phyloP scores from a whole-genome alignment of 1,139 yeast genomes.

The Candida anutae region DNA sequence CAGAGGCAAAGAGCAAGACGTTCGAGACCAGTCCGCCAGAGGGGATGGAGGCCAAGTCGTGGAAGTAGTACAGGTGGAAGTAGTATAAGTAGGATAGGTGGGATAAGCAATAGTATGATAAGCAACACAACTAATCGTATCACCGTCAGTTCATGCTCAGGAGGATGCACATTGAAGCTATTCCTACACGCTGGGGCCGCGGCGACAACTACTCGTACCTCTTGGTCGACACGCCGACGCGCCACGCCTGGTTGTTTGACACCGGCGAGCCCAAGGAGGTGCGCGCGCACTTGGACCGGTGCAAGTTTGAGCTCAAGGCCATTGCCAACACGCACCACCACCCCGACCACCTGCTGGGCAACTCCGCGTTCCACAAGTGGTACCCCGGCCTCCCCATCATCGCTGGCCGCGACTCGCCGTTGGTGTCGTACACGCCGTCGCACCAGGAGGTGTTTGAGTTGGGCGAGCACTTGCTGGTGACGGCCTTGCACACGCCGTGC shows the following conservation, averaged over 20 bases:
- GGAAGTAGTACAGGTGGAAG: conserved; percentile 14
- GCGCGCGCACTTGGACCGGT: conserved; percentile 13
- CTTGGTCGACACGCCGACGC: conserved; percentile 58
- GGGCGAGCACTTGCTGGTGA: conserved; percentile 59
- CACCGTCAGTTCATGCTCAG: conserved; percentile 16
- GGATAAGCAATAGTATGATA: neutral
- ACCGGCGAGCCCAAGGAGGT: conserved; percentile 80
- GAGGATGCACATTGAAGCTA: conserved; percentile 70
- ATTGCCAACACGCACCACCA: conserved; percentile 96
- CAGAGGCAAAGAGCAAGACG: conserved; percentile 62
- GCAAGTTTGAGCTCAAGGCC: conserved; percentile 46
- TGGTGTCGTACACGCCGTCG: conserved; percentile 60
- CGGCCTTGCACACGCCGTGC: conserved; percentile 92
- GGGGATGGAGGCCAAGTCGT: conserved; percentile 46
- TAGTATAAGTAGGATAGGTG: neutral
- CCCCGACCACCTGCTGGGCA: conserved; percentile 91
- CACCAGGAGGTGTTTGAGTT: conserved; percentile 53
- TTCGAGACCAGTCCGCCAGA: conserved; percentile 77
- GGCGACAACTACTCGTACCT: conserved; percentile 90
- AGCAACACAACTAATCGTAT: neutral
- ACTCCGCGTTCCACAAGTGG: conserved; percentile 34
- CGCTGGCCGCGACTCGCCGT: conserved; percentile 77
- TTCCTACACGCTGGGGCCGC: conserved; percentile 92
- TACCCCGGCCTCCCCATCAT: conserved; percentile 61
- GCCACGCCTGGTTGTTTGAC: conserved; percentile 77